A percentile compares a stretch with the other conserved stretches of the same genome.
Conservation (phyloP, 1,284 basidiomycete species). For the Anthracocystis panici-leucophaei region DNA sequence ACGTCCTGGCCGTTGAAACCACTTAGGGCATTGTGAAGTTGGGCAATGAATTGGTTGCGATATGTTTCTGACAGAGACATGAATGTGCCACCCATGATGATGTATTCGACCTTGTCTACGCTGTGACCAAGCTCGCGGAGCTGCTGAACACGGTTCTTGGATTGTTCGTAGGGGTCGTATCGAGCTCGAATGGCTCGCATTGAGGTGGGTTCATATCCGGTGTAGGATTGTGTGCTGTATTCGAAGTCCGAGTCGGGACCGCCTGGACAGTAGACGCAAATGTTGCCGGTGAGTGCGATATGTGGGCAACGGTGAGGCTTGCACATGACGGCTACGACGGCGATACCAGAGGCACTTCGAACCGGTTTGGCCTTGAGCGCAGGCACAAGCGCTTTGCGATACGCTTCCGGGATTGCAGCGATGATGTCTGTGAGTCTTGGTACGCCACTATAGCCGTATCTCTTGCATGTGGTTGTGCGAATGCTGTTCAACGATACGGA, state of each 20-base stretch:
- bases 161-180: conserved; percentile 99
- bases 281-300: conserved; percentile 99
- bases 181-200: conserved; percentile 98
- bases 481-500: conserved; percentile 87
- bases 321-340: conserved; percentile 99
- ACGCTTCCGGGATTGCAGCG: conserved; percentile 96
- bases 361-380: conserved; percentile 94
- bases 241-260: conserved; percentile 99
- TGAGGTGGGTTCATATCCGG: conserved; percentile 95
- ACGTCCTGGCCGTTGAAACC: conserved; percentile 91
- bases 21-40: conserved; percentile 95
- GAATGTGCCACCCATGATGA: conserved; percentile 99
- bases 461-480: conserved; percentile 88
- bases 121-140: conserved; percentile 92
- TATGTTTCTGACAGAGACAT: conserved; percentile 99
- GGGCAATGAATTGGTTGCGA: conserved; percentile 90
- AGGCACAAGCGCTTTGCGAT: conserved; percentile 89
- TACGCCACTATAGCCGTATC: conserved; percentile 85
- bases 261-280: conserved; percentile 99
- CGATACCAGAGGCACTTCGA: conserved; percentile 96
- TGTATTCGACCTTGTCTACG: conserved; percentile 99
- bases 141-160: conserved; percentile 92
- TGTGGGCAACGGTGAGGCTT: conserved; percentile 99
- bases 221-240: conserved; percentile 97
- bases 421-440: conserved; percentile 97